These are phyloP conservation scores for Hyphopichia homilentoma DNA, from an alignment of 805 yeast species.

Conservation along the genomic window DNA sequence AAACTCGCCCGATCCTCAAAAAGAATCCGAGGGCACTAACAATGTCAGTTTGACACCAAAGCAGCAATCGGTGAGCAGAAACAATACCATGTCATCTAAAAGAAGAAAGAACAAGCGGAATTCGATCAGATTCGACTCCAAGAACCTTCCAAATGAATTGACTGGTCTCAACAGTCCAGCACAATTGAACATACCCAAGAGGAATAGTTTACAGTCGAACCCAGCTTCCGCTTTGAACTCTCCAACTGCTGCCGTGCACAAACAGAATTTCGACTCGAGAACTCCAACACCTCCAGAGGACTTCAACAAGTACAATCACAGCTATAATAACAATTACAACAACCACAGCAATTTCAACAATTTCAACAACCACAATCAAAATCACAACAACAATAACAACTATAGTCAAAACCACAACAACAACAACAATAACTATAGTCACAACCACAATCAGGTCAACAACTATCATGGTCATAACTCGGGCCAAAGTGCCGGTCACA, in stretches of 20 bases:
- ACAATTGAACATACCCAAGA: conserved; percentile 16
- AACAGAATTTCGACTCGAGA: conserved; percentile 11
- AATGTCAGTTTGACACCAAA: conserved; percentile 1
- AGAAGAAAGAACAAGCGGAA: conserved; percentile 33
- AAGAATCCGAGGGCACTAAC: conserved; percentile 4
- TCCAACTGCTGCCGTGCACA: conserved; percentile 1
- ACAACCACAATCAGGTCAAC: conserved; percentile 5
- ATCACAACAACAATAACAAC: conserved; percentile 5
- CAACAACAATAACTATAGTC: conserved; percentile 2
- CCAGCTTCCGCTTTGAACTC: neutral
- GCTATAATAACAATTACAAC: conserved; percentile 1
- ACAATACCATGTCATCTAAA: conserved; percentile 16
- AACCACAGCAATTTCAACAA: conserved; percentile 3
- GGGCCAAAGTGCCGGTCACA: conserved; percentile 4
- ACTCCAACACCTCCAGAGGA: conserved; percentile 24
- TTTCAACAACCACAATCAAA: conserved; percentile 1
- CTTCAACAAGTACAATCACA: conserved; percentile 1
- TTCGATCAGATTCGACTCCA: conserved; percentile 26
- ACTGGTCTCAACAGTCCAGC: conserved; percentile 17
- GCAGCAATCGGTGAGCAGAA: conserved; percentile 6
- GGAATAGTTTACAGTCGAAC: conserved; percentile 3
- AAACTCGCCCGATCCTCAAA: conserved; percentile 11
- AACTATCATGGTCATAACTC: conserved; percentile 6
- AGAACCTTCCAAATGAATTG: too few relatives aligned
- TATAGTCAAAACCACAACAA: conserved; percentile 5